phyloP scores from a whole-genome alignment of 495 filamentous ascomycete genomes.

The Tuber calosporum region DNA sequence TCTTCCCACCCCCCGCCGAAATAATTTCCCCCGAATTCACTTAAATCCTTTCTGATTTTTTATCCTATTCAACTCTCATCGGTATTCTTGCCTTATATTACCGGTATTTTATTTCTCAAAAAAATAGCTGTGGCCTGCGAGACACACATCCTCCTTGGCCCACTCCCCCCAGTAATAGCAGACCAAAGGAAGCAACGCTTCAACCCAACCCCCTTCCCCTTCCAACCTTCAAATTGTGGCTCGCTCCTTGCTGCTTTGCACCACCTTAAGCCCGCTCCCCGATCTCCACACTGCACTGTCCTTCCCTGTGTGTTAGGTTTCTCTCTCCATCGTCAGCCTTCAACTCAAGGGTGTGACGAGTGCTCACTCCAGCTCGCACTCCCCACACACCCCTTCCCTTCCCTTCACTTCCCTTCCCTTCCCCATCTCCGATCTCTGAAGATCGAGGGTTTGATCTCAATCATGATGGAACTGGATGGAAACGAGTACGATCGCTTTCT shows the following conservation, averaged over 20 bases:
- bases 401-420: slow-evolving; percentile 24
- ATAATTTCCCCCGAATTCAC: not conserved
- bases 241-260: slow-evolving; percentile 5
- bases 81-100: not conserved
- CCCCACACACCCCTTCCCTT: slow-evolving; percentile 21
- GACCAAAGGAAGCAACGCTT: slow-evolving; percentile 3
- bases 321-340: slow-evolving; percentile 32
- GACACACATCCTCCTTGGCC: not conserved
- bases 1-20: slow-evolving; percentile 14
- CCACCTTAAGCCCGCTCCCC: slow-evolving; percentile 1
- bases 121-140: slow-evolving; percentile 1
- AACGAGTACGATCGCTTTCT: slow-evolving; percentile 34
- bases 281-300: slow-evolving; percentile 1
- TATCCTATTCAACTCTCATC: not conserved
- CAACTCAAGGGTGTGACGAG: slow-evolving; percentile 33
- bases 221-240: slow-evolving; percentile 2
- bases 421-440: slow-evolving; percentile 33
- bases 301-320: slow-evolving; percentile 2
- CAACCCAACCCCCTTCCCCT: not conserved
- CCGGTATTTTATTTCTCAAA: not conserved
- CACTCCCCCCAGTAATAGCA: not conserved
- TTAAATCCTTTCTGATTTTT: not conserved
- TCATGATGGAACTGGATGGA: slow-evolving; percentile 38
- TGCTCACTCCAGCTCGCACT: slow-evolving; percentile 3
- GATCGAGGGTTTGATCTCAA: slow-evolving; percentile 36